These are phyloP conservation scores for Glycine tomentella DNA, from an alignment of 306 rosid species.

Conservation along the genomic window DNA sequence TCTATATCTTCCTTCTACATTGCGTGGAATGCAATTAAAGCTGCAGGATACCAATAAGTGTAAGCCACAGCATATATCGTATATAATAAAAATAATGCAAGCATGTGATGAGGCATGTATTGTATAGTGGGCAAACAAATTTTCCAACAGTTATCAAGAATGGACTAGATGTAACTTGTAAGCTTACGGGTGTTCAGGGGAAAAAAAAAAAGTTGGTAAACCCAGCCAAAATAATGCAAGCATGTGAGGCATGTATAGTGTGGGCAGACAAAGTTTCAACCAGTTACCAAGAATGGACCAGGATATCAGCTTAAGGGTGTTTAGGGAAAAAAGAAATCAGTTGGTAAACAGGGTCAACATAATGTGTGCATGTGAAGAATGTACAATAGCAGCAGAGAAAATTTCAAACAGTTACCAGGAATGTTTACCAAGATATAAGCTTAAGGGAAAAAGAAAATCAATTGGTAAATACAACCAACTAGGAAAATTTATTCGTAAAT, in stretches of 20 bases:
- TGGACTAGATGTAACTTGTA: too few relatives aligned
- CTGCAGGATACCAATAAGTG: conserved; percentile 62
- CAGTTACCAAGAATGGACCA: background rate
- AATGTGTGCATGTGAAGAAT: background rate
- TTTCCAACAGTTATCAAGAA: too few relatives aligned
- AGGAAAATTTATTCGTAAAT: background rate
- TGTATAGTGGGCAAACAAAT: too few relatives aligned
- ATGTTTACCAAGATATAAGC: background rate
- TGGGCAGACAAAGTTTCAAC: background rate
- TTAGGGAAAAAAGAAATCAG: background rate
- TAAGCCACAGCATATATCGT: conserved; percentile 24
- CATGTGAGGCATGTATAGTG: background rate
- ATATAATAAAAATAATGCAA: background rate
- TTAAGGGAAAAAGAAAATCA: too few relatives aligned
- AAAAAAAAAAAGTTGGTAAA: background rate
- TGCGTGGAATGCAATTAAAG: conserved; percentile 60
- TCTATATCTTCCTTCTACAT: conserved; percentile 57
- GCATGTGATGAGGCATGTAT: too few relatives aligned
- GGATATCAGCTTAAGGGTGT: background rate
- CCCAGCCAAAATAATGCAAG: background rate
- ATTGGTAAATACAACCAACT: conserved; percentile 5
- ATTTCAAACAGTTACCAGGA: conserved; percentile 20
- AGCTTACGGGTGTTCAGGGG: too few relatives aligned
- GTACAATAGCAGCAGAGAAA: background rate
- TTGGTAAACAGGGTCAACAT: conserved; percentile 5